phyloP scores from a whole-genome alignment of 2,329 filamentous ascomycete genomes.

The Botryotinia calthae region DNA sequence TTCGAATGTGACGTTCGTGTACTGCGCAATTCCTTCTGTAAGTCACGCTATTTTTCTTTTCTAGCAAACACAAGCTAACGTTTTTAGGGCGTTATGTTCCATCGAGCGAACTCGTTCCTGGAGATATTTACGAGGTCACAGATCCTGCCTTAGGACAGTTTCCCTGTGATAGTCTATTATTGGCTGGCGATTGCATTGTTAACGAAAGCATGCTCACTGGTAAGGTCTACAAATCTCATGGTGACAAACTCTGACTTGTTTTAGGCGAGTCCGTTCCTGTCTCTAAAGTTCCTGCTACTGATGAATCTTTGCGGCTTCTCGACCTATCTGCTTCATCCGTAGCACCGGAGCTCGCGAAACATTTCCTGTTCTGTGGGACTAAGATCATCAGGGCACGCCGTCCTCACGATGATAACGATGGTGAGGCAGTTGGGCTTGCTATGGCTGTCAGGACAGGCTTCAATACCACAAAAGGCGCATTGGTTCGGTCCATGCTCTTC shows the following conservation, averaged over 20 bases:
- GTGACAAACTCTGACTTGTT: constrained; percentile 17
- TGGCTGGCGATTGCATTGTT: constrained; percentile 95
- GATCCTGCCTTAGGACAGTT: constrained; percentile 86
- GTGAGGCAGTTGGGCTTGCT: constrained; percentile 86
- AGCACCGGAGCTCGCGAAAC: constrained; percentile 76
- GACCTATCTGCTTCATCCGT: constrained; percentile 79
- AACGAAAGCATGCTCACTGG: constrained; percentile 98
- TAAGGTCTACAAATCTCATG: constrained; percentile 31
- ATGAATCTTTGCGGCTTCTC: constrained; percentile 73
- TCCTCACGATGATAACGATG: constrained; percentile 80
- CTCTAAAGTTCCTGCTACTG: constrained; percentile 81
- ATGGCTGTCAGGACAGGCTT: constrained; percentile 94
- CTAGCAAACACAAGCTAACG: constrained; percentile 14
- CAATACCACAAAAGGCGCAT: constrained; percentile 92
- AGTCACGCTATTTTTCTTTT: constrained; percentile 32
- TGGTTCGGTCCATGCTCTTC: constrained; percentile 97
- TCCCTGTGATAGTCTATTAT: constrained; percentile 85
- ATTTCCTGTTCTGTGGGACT: constrained; percentile 92
- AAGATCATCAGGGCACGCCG: constrained; percentile 89
- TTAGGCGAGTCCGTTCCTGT: constrained; percentile 91
- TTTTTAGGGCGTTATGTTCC: constrained; percentile 72
- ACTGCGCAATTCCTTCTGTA: constrained; percentile 89
- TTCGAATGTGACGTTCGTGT: constrained; percentile 97
- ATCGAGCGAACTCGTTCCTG: constrained; percentile 86
- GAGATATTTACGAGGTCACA: constrained; percentile 94